These are phyloP conservation scores for Trypanosoma congolense DNA, from an alignment of 208 protist species.

Conservation along the genomic window DNA sequence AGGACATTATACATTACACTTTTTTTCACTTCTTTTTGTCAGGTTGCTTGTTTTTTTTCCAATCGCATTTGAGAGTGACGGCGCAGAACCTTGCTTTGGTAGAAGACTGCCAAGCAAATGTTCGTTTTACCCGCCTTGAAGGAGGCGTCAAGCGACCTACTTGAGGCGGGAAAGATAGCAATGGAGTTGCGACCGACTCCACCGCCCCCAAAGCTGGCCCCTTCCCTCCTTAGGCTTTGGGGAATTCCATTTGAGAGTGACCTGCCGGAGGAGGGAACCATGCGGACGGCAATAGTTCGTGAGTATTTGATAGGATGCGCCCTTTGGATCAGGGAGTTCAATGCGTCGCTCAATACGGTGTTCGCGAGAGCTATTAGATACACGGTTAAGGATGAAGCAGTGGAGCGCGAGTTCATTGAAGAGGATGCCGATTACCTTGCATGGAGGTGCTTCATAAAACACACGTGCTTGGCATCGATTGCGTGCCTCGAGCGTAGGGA, in stretches of 20 bases:
- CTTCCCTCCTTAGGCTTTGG: conserved; percentile 11
- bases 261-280: conserved; percentile 22
- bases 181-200: neutral
- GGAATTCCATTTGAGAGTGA: conserved; percentile 22
- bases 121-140: conserved; percentile 15
- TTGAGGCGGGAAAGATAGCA: neutral
- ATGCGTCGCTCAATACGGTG: conserved; percentile 5
- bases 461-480: conserved; percentile 6
- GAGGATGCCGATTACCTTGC: conserved; percentile 32
- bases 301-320: conserved; percentile 38
- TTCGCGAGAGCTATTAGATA: conserved; percentile 4
- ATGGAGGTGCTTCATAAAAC: conserved; percentile 21
- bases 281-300: conserved; percentile 37
- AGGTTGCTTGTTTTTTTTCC: too few relatives aligned
- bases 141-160: neutral
- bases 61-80: too few relatives aligned
- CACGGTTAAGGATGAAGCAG: conserved; percentile 34
- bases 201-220: neutral
- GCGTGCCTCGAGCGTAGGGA: conserved; percentile 12
- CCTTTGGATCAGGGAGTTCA: conserved; percentile 14
- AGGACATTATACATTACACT: too few relatives aligned
- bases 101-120: too few relatives aligned
- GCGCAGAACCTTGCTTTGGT: too few relatives aligned
- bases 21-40: too few relatives aligned
- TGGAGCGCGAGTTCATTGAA: conserved; percentile 52